These are phyloP conservation scores for Lentinula aciculospora DNA, from an alignment of 768 basidiomycete species.

Conservation along the genomic window DNA sequence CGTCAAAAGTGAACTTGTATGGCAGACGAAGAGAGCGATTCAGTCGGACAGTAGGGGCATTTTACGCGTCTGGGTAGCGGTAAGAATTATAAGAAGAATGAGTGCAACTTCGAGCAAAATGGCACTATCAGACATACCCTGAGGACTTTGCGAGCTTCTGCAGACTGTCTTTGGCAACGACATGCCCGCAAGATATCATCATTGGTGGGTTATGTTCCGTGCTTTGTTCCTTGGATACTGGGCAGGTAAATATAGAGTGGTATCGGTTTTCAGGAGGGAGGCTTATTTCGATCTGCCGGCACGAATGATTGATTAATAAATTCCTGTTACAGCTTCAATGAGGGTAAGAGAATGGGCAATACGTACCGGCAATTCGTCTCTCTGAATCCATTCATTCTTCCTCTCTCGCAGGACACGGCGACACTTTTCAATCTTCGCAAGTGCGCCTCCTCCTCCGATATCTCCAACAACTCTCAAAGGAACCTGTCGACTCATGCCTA, in stretches of 20 bases:
- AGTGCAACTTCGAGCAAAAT: background rate
- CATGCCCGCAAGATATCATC: slow-evolving; percentile 97
- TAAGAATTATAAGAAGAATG: slow-evolving; percentile 9
- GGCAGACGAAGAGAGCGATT: slow-evolving; percentile 54
- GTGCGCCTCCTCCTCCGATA: slow-evolving; percentile 86
- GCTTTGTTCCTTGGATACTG: slow-evolving; percentile 96
- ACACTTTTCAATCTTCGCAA: slow-evolving; percentile 92
- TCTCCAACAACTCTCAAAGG: slow-evolving; percentile 88
- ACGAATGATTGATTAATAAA: background rate
- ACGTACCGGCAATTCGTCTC: slow-evolving; percentile 82
- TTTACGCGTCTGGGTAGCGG: slow-evolving; percentile 68
- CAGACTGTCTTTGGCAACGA: slow-evolving; percentile 88
- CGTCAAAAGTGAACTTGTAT: slow-evolving; percentile 61
- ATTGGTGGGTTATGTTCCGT: slow-evolving; percentile 92
- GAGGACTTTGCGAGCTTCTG: slow-evolving; percentile 84
- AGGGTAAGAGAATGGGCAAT: background rate
- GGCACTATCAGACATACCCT: slow-evolving; percentile 33
- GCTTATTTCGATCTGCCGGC: slow-evolving; percentile 86
- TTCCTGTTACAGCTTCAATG: background rate
- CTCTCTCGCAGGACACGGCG: slow-evolving; percentile 89
- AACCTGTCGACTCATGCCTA: slow-evolving; percentile 86
- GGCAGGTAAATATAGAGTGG: slow-evolving; percentile 96
- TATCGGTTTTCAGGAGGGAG: slow-evolving; percentile 82
- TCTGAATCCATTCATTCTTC: slow-evolving; percentile 89
- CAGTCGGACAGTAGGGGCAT: slow-evolving; percentile 93